phyloP scores from a whole-genome alignment of 768 basidiomycete genomes.

The Mrakia frigida region DNA sequence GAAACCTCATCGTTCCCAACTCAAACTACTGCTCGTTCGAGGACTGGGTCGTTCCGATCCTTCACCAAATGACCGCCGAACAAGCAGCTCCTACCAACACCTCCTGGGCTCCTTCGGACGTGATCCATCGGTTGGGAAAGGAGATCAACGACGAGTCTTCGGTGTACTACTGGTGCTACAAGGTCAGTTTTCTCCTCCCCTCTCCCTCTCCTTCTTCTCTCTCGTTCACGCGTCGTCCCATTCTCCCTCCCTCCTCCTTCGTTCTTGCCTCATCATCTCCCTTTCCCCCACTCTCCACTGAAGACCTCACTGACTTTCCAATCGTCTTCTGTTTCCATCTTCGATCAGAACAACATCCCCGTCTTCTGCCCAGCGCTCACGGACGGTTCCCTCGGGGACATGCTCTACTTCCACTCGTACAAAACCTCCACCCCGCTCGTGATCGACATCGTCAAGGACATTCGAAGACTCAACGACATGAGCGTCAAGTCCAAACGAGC shows the following conservation, averaged over 20 bases:
- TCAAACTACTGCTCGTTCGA: slow-evolving; percentile 99
- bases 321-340: not conserved
- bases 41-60: slow-evolving; percentile 95
- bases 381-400: slow-evolving; percentile 96
- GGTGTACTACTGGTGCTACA: slow-evolving; percentile 99
- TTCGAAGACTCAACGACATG: slow-evolving; percentile 82
- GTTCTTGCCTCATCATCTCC: not conserved
- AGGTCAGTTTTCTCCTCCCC: slow-evolving; percentile 58
- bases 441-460: slow-evolving; percentile 91
- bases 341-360: slow-evolving; percentile 82
- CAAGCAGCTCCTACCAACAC: slow-evolving; percentile 52
- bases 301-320: no score
- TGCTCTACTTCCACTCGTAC: slow-evolving; percentile 94
- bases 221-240: slow-evolving; percentile 36
- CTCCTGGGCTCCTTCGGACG: slow-evolving; percentile 84
- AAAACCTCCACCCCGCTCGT: slow-evolving; percentile 50
- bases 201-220: not conserved
- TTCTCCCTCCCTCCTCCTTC: no score
- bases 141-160: slow-evolving; percentile 91
- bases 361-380: slow-evolving; percentile 98
- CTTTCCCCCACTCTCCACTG: not conserved
- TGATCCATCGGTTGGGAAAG: slow-evolving; percentile 88
- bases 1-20: slow-evolving; percentile 92
- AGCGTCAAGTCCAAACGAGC: slow-evolving; percentile 82
- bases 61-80: slow-evolving; percentile 83